Evolutionary conservation across 495 filamentous ascomycete genomes (phyloP).

Genomic region (Penicillium verhagenii): DNA sequence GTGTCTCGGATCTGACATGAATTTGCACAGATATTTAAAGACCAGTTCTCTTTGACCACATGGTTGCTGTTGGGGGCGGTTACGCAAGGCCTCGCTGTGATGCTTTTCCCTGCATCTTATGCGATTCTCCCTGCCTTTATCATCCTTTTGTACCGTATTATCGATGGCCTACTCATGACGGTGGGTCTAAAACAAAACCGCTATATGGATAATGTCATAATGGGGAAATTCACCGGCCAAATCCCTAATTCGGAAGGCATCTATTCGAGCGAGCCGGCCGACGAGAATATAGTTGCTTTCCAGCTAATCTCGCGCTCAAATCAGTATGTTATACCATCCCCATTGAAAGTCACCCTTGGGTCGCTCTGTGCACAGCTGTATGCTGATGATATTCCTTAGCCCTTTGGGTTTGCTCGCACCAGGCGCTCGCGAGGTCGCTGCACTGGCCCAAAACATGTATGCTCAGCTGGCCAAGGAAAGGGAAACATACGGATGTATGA

Average conservation of each 20-base stretch:
- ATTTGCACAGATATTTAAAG: not conserved
- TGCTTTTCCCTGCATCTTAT: constrained; percentile 27
- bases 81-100: constrained; percentile 33
- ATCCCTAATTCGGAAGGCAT: constrained; percentile 35
- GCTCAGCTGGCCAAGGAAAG: constrained; percentile 19
- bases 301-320: constrained; percentile 40
- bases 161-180: constrained; percentile 23
- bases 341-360: too few species aligned
- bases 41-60: constrained; percentile 25
- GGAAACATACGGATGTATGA: not conserved
- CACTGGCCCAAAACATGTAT: constrained; percentile 12
- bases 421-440: constrained; percentile 5
- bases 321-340: too few species aligned
- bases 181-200: constrained; percentile 32
- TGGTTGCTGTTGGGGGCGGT: constrained; percentile 46
- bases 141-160: constrained; percentile 28
- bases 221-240: constrained; percentile 31
- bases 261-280: constrained; percentile 26
- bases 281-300: constrained; percentile 38
- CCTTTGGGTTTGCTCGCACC: constrained; percentile 25
- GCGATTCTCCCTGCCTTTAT: constrained; percentile 35
- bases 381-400: not conserved
- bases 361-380: too few species aligned
- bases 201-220: constrained; percentile 32
- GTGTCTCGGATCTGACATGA: too few species aligned